Percentiles rank a stretch among this genome's conserved stretches.
These are phyloP conservation scores for Hanseniaspora mollemarum DNA, from an alignment of 805 yeast genomes.

Conservation along the genomic window DNA sequence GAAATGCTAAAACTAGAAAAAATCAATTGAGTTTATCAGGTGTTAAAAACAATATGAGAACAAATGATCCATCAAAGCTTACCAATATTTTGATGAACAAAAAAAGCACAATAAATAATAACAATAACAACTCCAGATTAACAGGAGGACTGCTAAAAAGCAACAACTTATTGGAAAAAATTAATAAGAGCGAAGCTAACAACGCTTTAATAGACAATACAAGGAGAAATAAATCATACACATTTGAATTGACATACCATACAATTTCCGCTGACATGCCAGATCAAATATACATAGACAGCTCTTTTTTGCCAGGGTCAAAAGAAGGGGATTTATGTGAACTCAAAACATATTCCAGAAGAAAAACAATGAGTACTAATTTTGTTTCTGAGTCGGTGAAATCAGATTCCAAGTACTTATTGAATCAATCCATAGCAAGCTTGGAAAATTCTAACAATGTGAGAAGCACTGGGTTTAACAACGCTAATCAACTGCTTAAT, in stretches of 20 bases:
- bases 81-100: neutral
- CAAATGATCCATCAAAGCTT: neutral
- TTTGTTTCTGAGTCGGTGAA: neutral
- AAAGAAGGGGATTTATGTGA: constrained; percentile 70
- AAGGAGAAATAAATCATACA: constrained; percentile 17
- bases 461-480: neutral
- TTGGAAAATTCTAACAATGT: neutral
- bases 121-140: neutral
- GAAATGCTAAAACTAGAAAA: neutral
- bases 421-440: neutral
- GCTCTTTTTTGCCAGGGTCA: constrained; percentile 48
- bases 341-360: constrained; percentile 36
- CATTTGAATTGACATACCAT: constrained; percentile 39
- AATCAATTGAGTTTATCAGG: constrained; percentile 12
- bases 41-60: constrained; percentile 1
- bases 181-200: neutral
- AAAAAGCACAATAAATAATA: neutral
- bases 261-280: constrained; percentile 43
- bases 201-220: neutral
- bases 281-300: constrained; percentile 54
- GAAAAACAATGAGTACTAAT: neutral
- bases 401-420: neutral
- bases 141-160: neutral
- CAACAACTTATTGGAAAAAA: neutral
- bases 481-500: neutral